These are phyloP conservation scores for Meyerozyma elateridarum DNA, from an alignment of 1,139 yeast species.

Conservation along the genomic window DNA sequence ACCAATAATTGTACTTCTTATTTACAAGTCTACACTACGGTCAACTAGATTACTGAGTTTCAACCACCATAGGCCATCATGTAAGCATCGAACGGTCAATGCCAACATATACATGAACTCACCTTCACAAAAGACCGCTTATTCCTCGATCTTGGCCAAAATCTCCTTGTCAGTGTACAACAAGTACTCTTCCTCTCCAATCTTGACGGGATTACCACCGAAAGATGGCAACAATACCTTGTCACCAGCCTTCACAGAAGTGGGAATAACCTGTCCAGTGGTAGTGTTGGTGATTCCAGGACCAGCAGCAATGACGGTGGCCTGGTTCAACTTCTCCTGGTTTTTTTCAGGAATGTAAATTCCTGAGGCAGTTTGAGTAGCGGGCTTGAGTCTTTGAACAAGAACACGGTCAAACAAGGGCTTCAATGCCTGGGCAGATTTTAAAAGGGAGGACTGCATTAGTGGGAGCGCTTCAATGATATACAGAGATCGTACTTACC, in stretches of 20 bases:
- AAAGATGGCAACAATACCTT: conserved; percentile 87
- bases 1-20: too few relatives aligned
- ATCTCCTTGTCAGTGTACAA: conserved; percentile 88
- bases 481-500: too few relatives aligned
- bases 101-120: too few relatives aligned
- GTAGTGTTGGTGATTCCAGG: conserved; percentile 68
- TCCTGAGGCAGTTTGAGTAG: conserved; percentile 90
- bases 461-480: too few relatives aligned
- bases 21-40: too few relatives aligned
- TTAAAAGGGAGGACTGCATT: conserved; percentile 49
- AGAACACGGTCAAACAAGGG: conserved; percentile 95
- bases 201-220: conserved; percentile 83
- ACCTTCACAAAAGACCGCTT: too few relatives aligned
- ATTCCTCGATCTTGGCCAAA: conserved; percentile 74
- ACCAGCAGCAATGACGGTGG: conserved; percentile 76
- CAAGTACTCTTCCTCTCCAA: conserved; percentile 76
- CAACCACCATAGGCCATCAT: too few relatives aligned
- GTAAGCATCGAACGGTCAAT: too few relatives aligned
- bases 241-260: conserved; percentile 83
- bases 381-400: conserved; percentile 90
- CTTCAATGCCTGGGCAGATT: conserved; percentile 80
- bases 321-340: conserved; percentile 86
- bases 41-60: too few relatives aligned
- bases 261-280: conserved; percentile 63
- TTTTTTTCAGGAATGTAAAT: conserved; percentile 95